Evolutionary conservation across 2,329 filamentous ascomycete species (phyloP), one percentile per base, ranked within the genome.

Genomic region (Exutisphaerella laricina): DNA sequence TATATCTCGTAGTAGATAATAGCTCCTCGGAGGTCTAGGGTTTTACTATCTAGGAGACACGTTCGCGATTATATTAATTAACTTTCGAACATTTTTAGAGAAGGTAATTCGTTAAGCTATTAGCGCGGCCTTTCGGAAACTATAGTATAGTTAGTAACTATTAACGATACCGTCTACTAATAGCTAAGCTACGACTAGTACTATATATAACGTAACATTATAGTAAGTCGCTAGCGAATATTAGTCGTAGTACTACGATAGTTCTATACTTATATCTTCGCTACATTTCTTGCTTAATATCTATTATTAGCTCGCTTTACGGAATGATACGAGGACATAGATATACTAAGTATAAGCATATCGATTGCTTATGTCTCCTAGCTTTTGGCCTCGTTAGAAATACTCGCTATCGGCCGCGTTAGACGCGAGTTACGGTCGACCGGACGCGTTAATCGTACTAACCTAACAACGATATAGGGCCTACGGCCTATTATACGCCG

Each of bases 101-200:
- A 43, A 95, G 75, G 61, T 96, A 89, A 49, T 76, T 82, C 31
- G 80, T 84, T 48, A 96, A 69, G 57, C 80, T 86, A 60, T 96
- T 89, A 58, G 87, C 84, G 49, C 89, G 80, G 48, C 89, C 89
- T 63, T 94, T 94, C 50, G 87, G 85, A 51, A 95, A 95, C 65
- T 71, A 49, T 17, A 32, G 34, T 10, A 4, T 36, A 26, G 14
- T 36, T 8, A 41, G 30, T 4, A 25, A 5, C 10, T 14, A 22
- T 5, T 7, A 18, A 9, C n/a, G 6, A 8, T 10, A 8, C 17
- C 5, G 30, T 18, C 30, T n/a, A n/a, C n/a, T n/a, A n/a, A n/a
- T n/a, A n/a, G n/a, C n/a, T n/a, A n/a, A n/a, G n/a, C n/a, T n/a
- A n/a, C n/a, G n/a, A n/a, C n/a, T n/a, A n/a, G n/a, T n/a, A n/a